Evolutionary conservation across 305 asterid genomes (phyloP).

Genomic region (Plantago coronopus): DNA sequence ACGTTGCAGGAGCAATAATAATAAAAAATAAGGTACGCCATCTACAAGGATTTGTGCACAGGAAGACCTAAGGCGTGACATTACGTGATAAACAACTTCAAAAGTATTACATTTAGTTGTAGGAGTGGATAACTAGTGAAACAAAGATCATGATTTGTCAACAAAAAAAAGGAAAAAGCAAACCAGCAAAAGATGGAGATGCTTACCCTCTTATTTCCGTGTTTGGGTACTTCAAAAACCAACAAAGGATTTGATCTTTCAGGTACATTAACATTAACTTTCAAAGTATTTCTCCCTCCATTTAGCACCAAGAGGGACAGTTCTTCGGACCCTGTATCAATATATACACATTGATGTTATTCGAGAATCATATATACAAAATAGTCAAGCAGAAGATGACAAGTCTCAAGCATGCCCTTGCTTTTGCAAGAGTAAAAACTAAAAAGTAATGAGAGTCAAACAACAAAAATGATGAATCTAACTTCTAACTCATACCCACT

Average conservation of each 20-base stretch:
- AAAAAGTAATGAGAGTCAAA: not conserved
- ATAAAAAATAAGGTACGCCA: not conserved
- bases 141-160: too few species aligned
- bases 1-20: not conserved
- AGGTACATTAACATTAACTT: constrained; percentile 37
- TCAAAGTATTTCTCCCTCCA: constrained; percentile 42
- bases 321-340: constrained; percentile 38
- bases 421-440: not conserved
- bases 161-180: constrained; percentile 8
- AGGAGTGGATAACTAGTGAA: too few species aligned
- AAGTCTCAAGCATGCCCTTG: not conserved
- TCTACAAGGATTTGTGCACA: not conserved
- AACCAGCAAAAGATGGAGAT: constrained; percentile 17
- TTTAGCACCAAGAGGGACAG: constrained; percentile 48
- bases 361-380: not conserved
- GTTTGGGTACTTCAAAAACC: constrained; percentile 36
- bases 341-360: constrained; percentile 13
- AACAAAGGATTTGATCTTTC: constrained; percentile 25
- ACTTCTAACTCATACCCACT: not conserved
- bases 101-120: too few species aligned
- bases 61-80: not conserved
- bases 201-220: constrained; percentile 41
- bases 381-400: constrained; percentile 10
- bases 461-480: not conserved
- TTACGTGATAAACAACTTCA: not conserved